Conservation (phyloP, 129 eudicot species). For the Dittrichia graveolens region DNA sequence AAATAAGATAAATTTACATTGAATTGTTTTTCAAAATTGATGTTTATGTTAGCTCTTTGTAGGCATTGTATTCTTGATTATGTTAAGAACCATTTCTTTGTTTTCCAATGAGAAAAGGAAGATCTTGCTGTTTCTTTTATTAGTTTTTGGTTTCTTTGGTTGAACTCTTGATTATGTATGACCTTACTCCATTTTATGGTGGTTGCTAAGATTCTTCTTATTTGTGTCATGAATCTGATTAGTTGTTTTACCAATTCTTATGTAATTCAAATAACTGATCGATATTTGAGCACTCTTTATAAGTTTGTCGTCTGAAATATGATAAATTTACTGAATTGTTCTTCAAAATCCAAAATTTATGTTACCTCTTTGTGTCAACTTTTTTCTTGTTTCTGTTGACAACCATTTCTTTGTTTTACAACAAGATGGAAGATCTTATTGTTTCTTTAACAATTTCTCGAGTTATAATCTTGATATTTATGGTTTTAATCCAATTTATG, state of each 20-base stretch:
- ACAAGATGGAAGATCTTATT: background rate
- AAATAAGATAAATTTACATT: background rate
- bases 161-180: background rate
- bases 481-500: too few species aligned
- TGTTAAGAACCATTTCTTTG: background rate
- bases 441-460: background rate
- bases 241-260: background rate
- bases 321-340: background rate
- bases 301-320: background rate
- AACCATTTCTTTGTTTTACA: background rate
- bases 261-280: background rate
- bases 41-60: background rate
- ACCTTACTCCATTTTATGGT: background rate
- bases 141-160: background rate
- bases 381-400: background rate
- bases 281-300: constrained; percentile 2
- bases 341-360: background rate
- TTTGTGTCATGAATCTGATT: background rate
- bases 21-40: background rate
- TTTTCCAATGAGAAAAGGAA: background rate
- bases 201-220: background rate
- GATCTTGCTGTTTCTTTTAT: background rate
- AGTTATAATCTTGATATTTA: background rate
- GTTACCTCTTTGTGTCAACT: background rate
- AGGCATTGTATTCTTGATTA: background rate